These are phyloP conservation scores for Ceratocystis variospora DNA, from an alignment of 2,329 filamentous ascomycete genomes.

Conservation along the genomic window DNA sequence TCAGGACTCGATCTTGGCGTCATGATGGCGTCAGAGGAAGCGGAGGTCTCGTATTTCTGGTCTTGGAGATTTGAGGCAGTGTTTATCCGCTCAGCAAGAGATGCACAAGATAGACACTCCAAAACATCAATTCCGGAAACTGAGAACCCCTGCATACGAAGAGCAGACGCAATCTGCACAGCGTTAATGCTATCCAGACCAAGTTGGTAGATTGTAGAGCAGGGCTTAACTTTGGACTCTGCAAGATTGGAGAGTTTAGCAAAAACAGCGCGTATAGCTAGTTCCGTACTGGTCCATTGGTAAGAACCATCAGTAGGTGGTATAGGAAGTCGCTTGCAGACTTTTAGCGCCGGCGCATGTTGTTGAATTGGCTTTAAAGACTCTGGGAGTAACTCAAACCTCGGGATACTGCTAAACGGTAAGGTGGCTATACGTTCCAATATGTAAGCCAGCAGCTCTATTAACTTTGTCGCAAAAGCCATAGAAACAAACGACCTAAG, in stretches of 20 bases:
- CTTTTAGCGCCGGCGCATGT: not conserved
- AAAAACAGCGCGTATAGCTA: constrained; percentile 41
- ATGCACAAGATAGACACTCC: constrained; percentile 25
- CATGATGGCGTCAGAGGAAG: not conserved
- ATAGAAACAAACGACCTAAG: not conserved
- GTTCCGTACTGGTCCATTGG: constrained; percentile 40
- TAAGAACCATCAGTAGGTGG: not conserved
- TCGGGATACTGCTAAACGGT: not conserved
- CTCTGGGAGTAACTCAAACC: not conserved
- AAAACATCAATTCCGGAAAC: constrained; percentile 63
- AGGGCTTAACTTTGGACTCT: constrained; percentile 36
- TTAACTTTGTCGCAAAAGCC: not conserved
- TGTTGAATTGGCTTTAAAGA: not conserved
- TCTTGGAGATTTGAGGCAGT: not conserved
- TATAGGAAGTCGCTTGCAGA: not conserved
- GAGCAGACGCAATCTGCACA: constrained; percentile 55
- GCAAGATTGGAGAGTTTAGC: constrained; percentile 43
- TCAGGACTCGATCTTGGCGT: constrained; percentile 12
- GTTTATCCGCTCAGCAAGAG: not conserved
- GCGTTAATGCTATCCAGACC: constrained; percentile 86
- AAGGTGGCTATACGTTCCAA: not conserved
- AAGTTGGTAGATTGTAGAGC: constrained; percentile 71
- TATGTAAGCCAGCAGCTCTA: not conserved
- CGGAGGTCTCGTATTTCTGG: not conserved
- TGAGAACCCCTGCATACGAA: constrained; percentile 45